A percentile compares a stretch with the other conserved stretches of the same genome.
phyloP scores from a whole-genome alignment of 2,329 filamentous ascomycete genomes.

The Aspergillus piperis region DNA sequence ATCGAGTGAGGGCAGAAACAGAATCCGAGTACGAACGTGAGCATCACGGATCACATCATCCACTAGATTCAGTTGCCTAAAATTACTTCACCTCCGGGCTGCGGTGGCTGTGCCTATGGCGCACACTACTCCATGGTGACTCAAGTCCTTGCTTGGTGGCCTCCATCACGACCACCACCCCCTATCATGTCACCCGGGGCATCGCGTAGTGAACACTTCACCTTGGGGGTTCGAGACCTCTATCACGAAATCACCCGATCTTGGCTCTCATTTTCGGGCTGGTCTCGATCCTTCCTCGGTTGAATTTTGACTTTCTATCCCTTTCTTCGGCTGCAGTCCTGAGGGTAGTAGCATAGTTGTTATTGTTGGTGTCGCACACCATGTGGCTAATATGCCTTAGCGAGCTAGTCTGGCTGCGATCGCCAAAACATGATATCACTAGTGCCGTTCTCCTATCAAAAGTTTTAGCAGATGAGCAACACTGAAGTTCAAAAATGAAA shows the following conservation, averaged over 20 bases:
- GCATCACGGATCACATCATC: background rate
- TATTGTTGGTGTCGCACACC: background rate
- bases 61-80: background rate
- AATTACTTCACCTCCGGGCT: background rate
- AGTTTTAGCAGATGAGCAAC: constrained; percentile 2
- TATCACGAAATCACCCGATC: background rate
- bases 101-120: background rate
- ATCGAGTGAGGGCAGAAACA: too few relatives aligned
- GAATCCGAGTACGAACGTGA: too few relatives aligned
- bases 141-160: background rate
- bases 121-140: constrained; percentile 4
- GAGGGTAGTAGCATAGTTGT: background rate
- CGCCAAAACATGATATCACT: constrained; percentile 1
- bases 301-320: background rate
- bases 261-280: constrained; percentile 4
- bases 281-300: background rate
- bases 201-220: background rate
- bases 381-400: constrained; percentile 10
- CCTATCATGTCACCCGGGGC: background rate
- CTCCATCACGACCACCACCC: background rate
- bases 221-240: background rate
- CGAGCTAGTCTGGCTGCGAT: constrained; percentile 13
- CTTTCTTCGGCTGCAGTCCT: constrained; percentile 1
- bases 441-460: constrained; percentile 5
- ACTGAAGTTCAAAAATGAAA: constrained; percentile 15